A percentile compares a stretch with the other conserved stretches of the same genome.
phyloP scores from a whole-genome alignment of 2,329 filamentous ascomycete species.

The Aspergillus awamori region DNA sequence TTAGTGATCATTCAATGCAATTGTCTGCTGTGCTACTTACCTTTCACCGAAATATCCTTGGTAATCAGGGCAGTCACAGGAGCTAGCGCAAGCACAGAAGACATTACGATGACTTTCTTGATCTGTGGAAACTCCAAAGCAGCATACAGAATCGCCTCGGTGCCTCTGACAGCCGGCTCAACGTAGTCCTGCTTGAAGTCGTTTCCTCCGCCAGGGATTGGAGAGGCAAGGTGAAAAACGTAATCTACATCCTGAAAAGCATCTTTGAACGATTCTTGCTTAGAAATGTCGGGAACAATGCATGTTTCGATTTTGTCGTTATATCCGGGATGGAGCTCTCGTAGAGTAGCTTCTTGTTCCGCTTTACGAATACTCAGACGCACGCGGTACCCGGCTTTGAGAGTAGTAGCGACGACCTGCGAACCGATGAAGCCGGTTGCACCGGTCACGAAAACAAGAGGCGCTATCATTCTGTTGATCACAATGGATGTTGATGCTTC shows the following conservation, averaged over 20 bases:
- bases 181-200: conserved; percentile 11
- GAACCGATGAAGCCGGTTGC: conserved; percentile 30
- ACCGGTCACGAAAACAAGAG: conserved; percentile 27
- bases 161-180: conserved; percentile 10
- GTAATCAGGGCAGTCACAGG: not conserved
- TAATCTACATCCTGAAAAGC: conserved; percentile 21
- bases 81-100: conserved; percentile 3
- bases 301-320: conserved; percentile 17
- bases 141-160: not conserved
- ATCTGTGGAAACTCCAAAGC: conserved; percentile 1
- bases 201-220: conserved; percentile 12
- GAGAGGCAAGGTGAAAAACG: conserved; percentile 28
- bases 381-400: conserved; percentile 24
- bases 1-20: not conserved
- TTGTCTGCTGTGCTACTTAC: not conserved
- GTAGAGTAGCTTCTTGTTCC: conserved; percentile 16
- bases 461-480: not conserved
- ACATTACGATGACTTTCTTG: conserved; percentile 12
- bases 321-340: conserved; percentile 11
- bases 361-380: conserved; percentile 22
- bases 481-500: no score
- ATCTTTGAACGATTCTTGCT: conserved; percentile 8
- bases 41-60: not conserved
- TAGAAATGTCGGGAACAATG: conserved; percentile 23
- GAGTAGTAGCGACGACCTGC: conserved; percentile 10